These are phyloP conservation scores for Pseudonitzschia multiseries DNA, from an alignment of 108 stramenopile genomes.

Conservation along the genomic window DNA sequence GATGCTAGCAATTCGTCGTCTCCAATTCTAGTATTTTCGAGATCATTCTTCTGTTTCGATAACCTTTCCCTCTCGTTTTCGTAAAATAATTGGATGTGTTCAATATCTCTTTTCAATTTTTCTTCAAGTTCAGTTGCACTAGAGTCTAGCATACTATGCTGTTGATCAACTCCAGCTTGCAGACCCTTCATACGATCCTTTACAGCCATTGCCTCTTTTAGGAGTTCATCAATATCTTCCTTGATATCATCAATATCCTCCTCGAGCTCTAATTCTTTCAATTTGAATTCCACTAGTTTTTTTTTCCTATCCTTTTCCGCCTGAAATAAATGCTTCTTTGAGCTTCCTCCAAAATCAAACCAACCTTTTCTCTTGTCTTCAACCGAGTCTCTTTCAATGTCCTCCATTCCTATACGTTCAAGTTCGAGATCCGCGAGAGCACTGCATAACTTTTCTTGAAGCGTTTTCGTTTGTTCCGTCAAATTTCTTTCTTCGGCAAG, in stretches of 20 bases:
- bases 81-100: slow-evolving; percentile 1
- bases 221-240: neutral
- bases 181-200: neutral
- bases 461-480: slow-evolving; percentile 6
- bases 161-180: slow-evolving; percentile 11
- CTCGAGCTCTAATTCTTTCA: slow-evolving; percentile 33
- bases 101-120: neutral
- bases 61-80: slow-evolving; percentile 7
- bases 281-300: slow-evolving; percentile 24
- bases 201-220: neutral
- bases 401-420: slow-evolving; percentile 8
- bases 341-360: slow-evolving; percentile 20
- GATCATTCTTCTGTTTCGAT: neutral
- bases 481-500: slow-evolving; percentile 14
- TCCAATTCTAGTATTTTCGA: slow-evolving; percentile 14
- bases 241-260: slow-evolving; percentile 23
- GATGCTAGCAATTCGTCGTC: slow-evolving; percentile 20
- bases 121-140: neutral
- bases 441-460: slow-evolving; percentile 1
- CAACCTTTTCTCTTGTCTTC: slow-evolving; percentile 10
- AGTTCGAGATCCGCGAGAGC: slow-evolving; percentile 12
- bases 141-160: slow-evolving; percentile 1
- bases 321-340: slow-evolving; percentile 16
- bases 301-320: slow-evolving; percentile 24
- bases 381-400: neutral